A percentile compares a stretch with the other conserved stretches of the same genome.
Evolutionary conservation across 371 early-diverging fungal species (phyloP).

Genomic region (Mucor piriformis): DNA sequence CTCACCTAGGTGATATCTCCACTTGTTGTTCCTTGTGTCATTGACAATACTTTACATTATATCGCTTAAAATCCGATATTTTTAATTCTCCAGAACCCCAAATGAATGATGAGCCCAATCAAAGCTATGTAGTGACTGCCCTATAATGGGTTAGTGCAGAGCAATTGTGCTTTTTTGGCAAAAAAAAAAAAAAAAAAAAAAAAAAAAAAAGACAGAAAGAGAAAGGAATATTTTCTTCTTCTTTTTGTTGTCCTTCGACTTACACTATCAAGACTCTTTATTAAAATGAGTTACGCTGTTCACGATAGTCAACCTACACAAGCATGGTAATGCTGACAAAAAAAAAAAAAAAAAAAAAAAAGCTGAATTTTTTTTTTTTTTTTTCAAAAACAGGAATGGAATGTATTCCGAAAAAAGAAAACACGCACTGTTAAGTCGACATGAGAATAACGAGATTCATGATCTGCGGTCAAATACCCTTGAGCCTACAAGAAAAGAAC

Average conservation of each 20-base stretch:
- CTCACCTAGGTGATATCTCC: too few relatives aligned
- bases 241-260: not conserved
- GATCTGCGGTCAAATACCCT: not conserved
- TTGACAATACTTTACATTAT: too few relatives aligned
- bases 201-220: not conserved
- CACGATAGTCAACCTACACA: slow-evolving; percentile 4
- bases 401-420: not conserved
- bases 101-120: too few relatives aligned
- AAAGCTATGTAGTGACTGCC: too few relatives aligned
- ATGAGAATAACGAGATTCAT: not conserved
- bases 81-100: too few relatives aligned
- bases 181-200: not conserved
- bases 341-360: not conserved
- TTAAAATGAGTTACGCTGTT: not conserved
- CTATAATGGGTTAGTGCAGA: too few relatives aligned
- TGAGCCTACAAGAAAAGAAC: not conserved
- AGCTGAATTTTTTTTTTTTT: not conserved
- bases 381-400: not conserved
- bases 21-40: too few relatives aligned
- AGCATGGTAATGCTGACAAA: slow-evolving; percentile 2
- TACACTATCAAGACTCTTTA: not conserved
- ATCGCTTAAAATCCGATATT: too few relatives aligned
- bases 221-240: not conserved
- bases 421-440: not conserved
- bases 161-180: too few relatives aligned